A percentile compares a stretch with the other conserved stretches of the same genome.
These are phyloP conservation scores for Solanum aculeatissimum DNA, from an alignment of 305 asterid genomes.

Conservation along the genomic window DNA sequence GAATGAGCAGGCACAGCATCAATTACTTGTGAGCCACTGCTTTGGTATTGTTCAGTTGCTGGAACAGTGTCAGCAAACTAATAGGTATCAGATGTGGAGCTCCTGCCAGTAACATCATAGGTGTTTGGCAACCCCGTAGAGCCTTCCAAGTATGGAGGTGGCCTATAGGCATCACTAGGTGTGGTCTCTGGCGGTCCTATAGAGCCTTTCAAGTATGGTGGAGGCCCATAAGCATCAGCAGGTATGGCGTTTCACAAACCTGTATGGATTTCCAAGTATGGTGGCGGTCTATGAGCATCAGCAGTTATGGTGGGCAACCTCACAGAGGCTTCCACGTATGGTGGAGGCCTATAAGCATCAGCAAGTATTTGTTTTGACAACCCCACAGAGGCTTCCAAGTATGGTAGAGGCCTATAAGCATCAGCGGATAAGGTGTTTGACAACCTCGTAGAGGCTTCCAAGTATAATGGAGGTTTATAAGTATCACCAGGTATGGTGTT, in stretches of 20 bases:
- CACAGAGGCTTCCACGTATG: neutral
- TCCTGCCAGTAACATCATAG: constrained; percentile 16
- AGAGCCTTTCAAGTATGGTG: neutral
- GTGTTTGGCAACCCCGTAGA: neutral
- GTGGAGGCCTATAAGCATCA: constrained; percentile 14
- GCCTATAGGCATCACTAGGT: constrained; percentile 1
- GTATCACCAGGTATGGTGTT: constrained; percentile 7
- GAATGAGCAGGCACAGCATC: constrained; percentile 13
- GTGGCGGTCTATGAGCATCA: neutral
- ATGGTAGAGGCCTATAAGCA: constrained; percentile 26
- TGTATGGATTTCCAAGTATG: neutral
- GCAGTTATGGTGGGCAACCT: constrained; percentile 31
- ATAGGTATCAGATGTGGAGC: constrained; percentile 35
- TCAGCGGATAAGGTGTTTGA: neutral
- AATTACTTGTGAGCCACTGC: constrained; percentile 7
- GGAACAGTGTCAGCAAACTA: constrained; percentile 49
- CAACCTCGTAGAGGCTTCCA: constrained; percentile 12
- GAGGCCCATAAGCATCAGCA: neutral
- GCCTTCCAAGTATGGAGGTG: neutral
- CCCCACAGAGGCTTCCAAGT: constrained; percentile 34
- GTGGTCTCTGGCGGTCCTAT: neutral
- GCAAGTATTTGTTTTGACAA: constrained; percentile 17
- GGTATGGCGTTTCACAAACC: neutral
- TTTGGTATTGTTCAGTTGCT: constrained; percentile 25
- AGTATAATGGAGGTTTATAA: neutral